Conservation (phyloP, 2,329 filamentous ascomycete genomes). For the Fusarium sublunatum region DNA sequence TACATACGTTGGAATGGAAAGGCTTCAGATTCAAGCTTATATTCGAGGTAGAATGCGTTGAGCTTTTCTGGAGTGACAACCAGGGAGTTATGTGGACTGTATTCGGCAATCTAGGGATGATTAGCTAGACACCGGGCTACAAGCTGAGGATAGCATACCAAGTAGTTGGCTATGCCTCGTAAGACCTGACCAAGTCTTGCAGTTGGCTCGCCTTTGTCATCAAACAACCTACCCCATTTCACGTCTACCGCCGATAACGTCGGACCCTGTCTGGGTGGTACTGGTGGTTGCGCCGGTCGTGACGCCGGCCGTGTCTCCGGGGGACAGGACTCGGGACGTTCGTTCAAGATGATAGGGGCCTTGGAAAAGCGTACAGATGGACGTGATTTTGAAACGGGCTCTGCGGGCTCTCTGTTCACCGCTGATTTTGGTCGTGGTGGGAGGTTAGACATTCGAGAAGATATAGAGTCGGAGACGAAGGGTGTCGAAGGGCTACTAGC, state of each 20-base stretch:
- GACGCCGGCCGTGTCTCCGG: conserved; percentile 8
- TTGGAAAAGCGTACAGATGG: conserved; percentile 51
- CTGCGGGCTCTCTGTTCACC: conserved; percentile 4
- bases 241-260: conserved; percentile 66
- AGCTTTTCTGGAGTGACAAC: conserved; percentile 83
- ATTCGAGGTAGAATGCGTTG: conserved; percentile 76
- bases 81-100: conserved; percentile 54
- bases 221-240: conserved; percentile 82
- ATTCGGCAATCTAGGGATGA: conserved; percentile 47
- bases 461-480: conserved; percentile 37
- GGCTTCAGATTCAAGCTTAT: conserved; percentile 71
- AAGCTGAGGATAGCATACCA: conserved; percentile 63
- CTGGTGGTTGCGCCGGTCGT: conserved; percentile 17
- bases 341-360: conserved; percentile 44
- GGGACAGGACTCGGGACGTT: conserved; percentile 20
- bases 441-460: conserved; percentile 24
- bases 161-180: conserved; percentile 76
- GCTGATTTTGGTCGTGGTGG: conserved; percentile 15
- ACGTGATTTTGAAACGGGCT: conserved; percentile 32
- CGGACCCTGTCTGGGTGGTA: conserved; percentile 1
- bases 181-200: conserved; percentile 76
- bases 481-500: conserved; percentile 32
- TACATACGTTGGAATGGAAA: conserved; percentile 74
- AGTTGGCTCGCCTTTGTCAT: conserved; percentile 73
- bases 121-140: not conserved